Evolutionary conservation across 148 eudicot species (phyloP), one percentile per base, ranked within the genome.

Genomic region (Cornus florida): DNA sequence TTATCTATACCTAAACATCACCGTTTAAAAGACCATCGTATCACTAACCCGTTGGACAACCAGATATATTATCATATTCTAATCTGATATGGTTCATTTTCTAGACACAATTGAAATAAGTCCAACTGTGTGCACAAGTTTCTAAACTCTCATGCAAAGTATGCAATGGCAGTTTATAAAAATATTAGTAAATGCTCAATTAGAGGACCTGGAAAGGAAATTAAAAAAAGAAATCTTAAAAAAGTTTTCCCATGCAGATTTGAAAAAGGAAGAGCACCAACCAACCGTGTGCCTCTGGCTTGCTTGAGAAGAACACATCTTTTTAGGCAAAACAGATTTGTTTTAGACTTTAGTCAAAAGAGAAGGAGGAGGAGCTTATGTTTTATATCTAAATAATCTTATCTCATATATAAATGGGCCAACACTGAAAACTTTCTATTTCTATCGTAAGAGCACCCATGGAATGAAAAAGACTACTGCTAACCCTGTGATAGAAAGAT

Each of bases 201-300:
- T 0, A 17, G 19, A 53, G 57, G 59, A 14, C 59, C 4, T 53
- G 14, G 59, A 53, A 53, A 53, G 59, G 59, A 20, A 60, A 28
- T 28, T 28, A 28, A 62, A 6, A 6, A 17, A n/a, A 62, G 9
- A 62, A 62, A 20, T 62, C 8, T 62, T 33, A 38, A 7, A 33
- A 33, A 24, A 43, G 70, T 75, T 22, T 75, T 33, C 57, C 4
- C 19, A 12, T 11, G 64, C 78, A 65, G 22, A 43, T 41, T 62
- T 19, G 28, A 22, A 67, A 76, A 76, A 28, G 28, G 46, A 43
- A 28, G 48, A 10, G 43, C 64, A 31, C 79, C 79, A 48, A 31
- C 79, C 79, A 48, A 76, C 79, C 72, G 79, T 76, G 79, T 43
- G 78, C 19, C 39, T 41, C 43, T 16, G 60, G 35, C 66, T 14